These are phyloP conservation scores for Cladorrhinum samala DNA, from an alignment of 495 filamentous ascomycete species.

Conservation along the genomic window DNA sequence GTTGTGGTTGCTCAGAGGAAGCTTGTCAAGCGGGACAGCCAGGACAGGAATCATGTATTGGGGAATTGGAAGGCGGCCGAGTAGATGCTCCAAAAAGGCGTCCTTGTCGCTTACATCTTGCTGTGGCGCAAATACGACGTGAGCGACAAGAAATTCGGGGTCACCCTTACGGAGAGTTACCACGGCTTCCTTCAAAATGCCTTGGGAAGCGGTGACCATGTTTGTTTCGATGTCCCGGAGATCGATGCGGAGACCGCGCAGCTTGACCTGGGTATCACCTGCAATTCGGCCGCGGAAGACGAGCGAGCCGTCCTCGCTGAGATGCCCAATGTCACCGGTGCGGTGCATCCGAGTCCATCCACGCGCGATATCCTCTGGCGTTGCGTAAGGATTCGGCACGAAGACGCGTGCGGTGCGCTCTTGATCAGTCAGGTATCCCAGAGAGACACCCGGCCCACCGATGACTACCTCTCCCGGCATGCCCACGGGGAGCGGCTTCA, in stretches of 20 bases:
- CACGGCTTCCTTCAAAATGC: slow-evolving; percentile 26
- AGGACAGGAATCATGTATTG: slow-evolving; percentile 42
- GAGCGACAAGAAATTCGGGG: slow-evolving; percentile 29
- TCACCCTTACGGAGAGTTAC: slow-evolving; percentile 23
- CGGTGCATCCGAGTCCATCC: slow-evolving; percentile 33
- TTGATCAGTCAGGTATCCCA: slow-evolving; percentile 29
- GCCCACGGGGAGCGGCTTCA: slow-evolving; percentile 33
- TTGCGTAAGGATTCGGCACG: slow-evolving; percentile 25
- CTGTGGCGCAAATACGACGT: slow-evolving; percentile 21
- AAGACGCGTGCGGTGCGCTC: slow-evolving; percentile 27
- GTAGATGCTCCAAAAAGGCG: slow-evolving; percentile 6
- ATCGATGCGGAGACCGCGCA: slow-evolving; percentile 49
- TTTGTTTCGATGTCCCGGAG: slow-evolving; percentile 41
- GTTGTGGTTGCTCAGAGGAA: slow-evolving; percentile 36
- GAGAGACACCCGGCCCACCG: slow-evolving; percentile 29
- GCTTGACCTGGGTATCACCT: slow-evolving; percentile 41
- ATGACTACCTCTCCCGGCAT: slow-evolving; percentile 33
- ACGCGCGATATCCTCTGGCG: slow-evolving; percentile 1
- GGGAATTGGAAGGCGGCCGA: slow-evolving; percentile 31
- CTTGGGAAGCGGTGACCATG: slow-evolving; percentile 25
- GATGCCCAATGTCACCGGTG: slow-evolving; percentile 36
- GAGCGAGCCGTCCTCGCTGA: slow-evolving; percentile 33
- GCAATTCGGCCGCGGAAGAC: slow-evolving; percentile 34
- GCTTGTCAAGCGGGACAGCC: slow-evolving; percentile 27
- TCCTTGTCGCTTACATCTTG: not conserved